phyloP scores from a whole-genome alignment of 352 stramenopile genomes.

The Phytophthora vignae region DNA sequence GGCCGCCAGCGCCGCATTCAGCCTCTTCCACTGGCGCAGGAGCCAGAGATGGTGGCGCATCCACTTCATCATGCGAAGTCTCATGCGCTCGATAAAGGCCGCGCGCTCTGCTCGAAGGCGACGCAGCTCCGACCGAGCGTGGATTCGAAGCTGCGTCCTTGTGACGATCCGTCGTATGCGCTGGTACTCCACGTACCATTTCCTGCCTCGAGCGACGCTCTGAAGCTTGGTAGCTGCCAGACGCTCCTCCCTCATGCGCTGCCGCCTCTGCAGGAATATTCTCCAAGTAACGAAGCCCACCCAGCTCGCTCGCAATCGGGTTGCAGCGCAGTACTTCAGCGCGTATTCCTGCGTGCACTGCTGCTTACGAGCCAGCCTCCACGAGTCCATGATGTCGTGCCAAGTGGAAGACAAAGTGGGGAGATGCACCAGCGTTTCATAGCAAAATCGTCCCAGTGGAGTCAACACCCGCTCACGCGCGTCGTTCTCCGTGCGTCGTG shows the following conservation, averaged over 20 bases:
- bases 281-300: slow-evolving; percentile 35
- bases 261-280: slow-evolving; percentile 19
- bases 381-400: slow-evolving; percentile 53
- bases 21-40: slow-evolving; percentile 56
- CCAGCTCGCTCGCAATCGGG: slow-evolving; percentile 57
- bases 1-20: slow-evolving; percentile 52
- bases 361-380: slow-evolving; percentile 52
- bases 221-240: slow-evolving; percentile 55
- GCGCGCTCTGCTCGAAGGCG: slow-evolving; percentile 40
- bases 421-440: slow-evolving; percentile 54
- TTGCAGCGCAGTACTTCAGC: slow-evolving; percentile 55
- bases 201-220: slow-evolving; percentile 43
- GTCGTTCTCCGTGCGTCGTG: slow-evolving; percentile 4
- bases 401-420: slow-evolving; percentile 53
- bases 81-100: slow-evolving; percentile 55
- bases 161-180: slow-evolving; percentile 9
- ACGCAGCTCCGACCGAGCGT: slow-evolving; percentile 47
- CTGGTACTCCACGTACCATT: slow-evolving; percentile 32
- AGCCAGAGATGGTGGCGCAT: slow-evolving; percentile 53
- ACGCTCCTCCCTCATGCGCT: slow-evolving; percentile 53
- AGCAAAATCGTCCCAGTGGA: slow-evolving; percentile 46
- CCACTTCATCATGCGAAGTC: slow-evolving; percentile 53
- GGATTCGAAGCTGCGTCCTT: slow-evolving; percentile 37
- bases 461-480: slow-evolving; percentile 4
- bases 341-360: slow-evolving; percentile 36